Evolutionary conservation across 805 yeast species (phyloP).

Genomic region (Starmerella apis): DNA sequence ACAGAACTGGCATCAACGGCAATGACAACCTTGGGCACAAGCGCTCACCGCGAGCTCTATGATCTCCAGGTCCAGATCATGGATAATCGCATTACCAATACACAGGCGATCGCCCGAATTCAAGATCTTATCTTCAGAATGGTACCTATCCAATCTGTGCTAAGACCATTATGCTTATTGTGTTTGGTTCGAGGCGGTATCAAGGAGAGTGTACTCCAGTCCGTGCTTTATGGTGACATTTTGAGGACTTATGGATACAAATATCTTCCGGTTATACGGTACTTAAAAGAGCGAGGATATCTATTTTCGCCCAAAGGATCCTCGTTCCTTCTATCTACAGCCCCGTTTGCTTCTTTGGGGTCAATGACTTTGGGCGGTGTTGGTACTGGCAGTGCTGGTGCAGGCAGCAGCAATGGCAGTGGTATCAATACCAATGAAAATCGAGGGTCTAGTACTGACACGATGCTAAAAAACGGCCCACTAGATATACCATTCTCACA

Average conservation of each 20-base stretch:
- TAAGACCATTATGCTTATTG: constrained; percentile 48
- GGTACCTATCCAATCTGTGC: constrained; percentile 36
- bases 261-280: constrained; percentile 40
- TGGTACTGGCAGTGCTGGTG: not conserved
- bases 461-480: not conserved
- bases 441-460: not conserved
- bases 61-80: constrained; percentile 50
- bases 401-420: not conserved
- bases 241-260: constrained; percentile 56
- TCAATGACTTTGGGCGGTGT: constrained; percentile 3
- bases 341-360: constrained; percentile 25
- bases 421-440: not conserved
- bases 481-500: constrained; percentile 10
- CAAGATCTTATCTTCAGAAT: constrained; percentile 43
- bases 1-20: constrained; percentile 63
- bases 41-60: constrained; percentile 26
- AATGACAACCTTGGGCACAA: constrained; percentile 38
- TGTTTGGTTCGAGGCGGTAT: constrained; percentile 61
- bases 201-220: constrained; percentile 46
- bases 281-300: constrained; percentile 42
- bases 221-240: constrained; percentile 36
- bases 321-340: constrained; percentile 25
- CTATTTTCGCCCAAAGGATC: constrained; percentile 31
- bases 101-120: constrained; percentile 35
- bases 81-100: constrained; percentile 39